Percentiles rank a stretch among this genome's conserved stretches.
These are phyloP conservation scores for Plasmodium falciparum DNA, from an alignment of 169 alveolate species.

Conservation along the genomic window DNA sequence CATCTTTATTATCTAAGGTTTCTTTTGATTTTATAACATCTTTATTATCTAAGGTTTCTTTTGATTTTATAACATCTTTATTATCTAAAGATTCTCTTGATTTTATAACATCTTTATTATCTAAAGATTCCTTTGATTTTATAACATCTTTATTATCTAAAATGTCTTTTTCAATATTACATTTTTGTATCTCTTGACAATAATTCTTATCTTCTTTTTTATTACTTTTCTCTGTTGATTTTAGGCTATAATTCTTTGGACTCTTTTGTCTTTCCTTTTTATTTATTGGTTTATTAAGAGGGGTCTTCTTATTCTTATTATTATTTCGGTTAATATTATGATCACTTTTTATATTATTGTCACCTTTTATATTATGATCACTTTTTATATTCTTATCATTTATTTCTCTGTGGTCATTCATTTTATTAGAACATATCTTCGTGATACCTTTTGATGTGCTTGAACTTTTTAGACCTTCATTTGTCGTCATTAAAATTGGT, in stretches of 20 bases:
- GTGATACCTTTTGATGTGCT: too few species aligned
- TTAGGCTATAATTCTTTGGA: too few species aligned
- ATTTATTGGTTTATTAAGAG: too few species aligned
- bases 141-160: conserved; percentile 18
- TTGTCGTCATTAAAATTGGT: too few species aligned
- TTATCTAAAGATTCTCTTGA: too few species aligned
- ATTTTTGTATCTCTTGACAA: background rate
- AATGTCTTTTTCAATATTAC: background rate
- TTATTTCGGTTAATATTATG: background rate
- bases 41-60: too few species aligned
- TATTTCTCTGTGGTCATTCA: background rate
- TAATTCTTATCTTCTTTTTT: background rate
- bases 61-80: too few species aligned
- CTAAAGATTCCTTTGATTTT: conserved; percentile 5
- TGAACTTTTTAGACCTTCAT: too few species aligned
- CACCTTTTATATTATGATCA: background rate
- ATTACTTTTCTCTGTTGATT: too few species aligned
- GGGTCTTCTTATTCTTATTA: background rate
- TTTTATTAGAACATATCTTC: background rate
- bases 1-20: too few species aligned
- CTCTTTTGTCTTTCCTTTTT: too few species aligned
- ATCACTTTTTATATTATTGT: background rate
- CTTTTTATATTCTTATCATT: background rate
- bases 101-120: background rate
- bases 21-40: too few species aligned